Conservation (phyloP, 495 filamentous ascomycete species). For the Trypethelium eluteriae region DNA sequence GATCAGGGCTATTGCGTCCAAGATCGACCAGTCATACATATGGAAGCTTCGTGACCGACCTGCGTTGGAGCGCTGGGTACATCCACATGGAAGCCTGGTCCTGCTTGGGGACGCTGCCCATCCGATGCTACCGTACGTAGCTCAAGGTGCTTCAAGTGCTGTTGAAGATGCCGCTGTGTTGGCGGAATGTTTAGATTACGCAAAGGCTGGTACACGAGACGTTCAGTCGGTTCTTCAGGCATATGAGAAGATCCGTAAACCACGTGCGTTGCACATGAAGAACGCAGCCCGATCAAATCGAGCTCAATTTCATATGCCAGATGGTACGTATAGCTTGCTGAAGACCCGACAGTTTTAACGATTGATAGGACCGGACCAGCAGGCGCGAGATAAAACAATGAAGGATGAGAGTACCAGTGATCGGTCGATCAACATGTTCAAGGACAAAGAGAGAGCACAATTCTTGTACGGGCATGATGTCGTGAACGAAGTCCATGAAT, state of each 20-base stretch:
- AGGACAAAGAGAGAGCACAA: background rate
- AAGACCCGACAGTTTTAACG: background rate
- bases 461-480: background rate
- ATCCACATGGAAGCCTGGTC: slow-evolving; percentile 36
- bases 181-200: slow-evolving; percentile 5
- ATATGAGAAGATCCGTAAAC: background rate
- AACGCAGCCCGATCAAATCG: background rate
- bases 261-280: slow-evolving; percentile 2
- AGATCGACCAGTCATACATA: slow-evolving; percentile 43
- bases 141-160: slow-evolving; percentile 20
- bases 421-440: background rate
- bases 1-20: slow-evolving; percentile 40
- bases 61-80: slow-evolving; percentile 35
- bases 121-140: slow-evolving; percentile 27
- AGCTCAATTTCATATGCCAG: background rate
- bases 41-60: slow-evolving; percentile 45
- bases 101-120: slow-evolving; percentile 46
- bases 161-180: slow-evolving; percentile 23
- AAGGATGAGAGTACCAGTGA: background rate
- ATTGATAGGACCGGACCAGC: background rate
- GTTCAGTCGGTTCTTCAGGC: background rate
- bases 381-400: slow-evolving; percentile 4
- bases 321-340: background rate
- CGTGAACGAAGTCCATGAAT: slow-evolving; percentile 3
- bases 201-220: background rate